Base-by-base conservation (phyloP, 192 early-diverging fungal species). In the Thamnidium elegans region DNA sequence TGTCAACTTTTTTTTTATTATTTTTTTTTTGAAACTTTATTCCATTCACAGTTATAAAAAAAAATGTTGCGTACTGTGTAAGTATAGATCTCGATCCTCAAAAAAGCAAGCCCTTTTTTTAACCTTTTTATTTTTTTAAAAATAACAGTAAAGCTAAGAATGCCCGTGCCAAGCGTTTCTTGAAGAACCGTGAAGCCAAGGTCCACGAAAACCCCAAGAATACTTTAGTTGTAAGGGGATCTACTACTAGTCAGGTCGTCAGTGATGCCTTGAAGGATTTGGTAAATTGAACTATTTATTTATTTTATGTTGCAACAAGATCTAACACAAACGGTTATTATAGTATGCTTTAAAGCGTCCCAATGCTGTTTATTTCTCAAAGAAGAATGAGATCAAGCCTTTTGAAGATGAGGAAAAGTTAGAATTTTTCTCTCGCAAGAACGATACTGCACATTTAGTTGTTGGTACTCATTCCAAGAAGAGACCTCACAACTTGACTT, bases 371-470 rank as follows among this genome's bases (percentile, higher is more conserved):
- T 84, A 91, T 63, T 96, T 99, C 74, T 83, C 84, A 66, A 96
- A 94, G 70, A 96, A 93, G 74, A 98, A 99, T 69, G 89, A 94
- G 62, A 86, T 99, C 63, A 91, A 92, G 46, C 97, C 97, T 31
- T 99, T 99, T 69, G 97, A 99, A 66, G 91, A 97, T 64, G 87
- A 93, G 13, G 87, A 89, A 23, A 85, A 87, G 43, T 78, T 96
- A 26, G 92, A 99, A 78, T 97, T 97, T 62, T 92, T 97, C 63
- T 87, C 90, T n/a, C 84, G 87, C 71, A 99, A 97, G 79, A 98
- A 98, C 75, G 95, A 99, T 79, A 81, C 90, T 58, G 90, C 94
- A 1, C 80, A 98, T 20, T 89, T 98, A 65, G 87, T 94, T 44
- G 76, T 98, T 21, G 96, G 92, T 52, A 88, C 84, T 43, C 95